Percentiles rank a stretch among this genome's conserved stretches.
These are phyloP conservation scores for Beauveria scarabaeidicola DNA, from an alignment of 2,329 filamentous ascomycete genomes.

Conservation along the genomic window DNA sequence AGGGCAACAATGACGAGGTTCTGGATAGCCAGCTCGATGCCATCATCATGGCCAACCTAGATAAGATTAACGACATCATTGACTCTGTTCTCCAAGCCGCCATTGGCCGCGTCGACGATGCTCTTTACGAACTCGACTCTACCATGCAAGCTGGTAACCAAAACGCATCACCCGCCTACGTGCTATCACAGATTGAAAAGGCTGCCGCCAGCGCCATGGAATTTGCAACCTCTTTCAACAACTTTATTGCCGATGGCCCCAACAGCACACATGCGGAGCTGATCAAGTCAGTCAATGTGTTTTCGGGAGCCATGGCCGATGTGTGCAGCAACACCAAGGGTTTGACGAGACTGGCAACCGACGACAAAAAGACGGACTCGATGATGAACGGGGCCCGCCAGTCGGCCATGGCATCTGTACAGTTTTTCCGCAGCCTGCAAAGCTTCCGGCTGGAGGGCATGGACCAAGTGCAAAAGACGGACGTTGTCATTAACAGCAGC, in stretches of 20 bases:
- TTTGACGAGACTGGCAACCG: constrained; percentile 81
- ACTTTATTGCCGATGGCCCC: constrained; percentile 93
- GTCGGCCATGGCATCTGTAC: constrained; percentile 78
- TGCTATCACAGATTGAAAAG: constrained; percentile 95
- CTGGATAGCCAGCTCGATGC: constrained; percentile 88
- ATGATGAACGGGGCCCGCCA: constrained; percentile 74
- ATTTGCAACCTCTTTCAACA: constrained; percentile 96
- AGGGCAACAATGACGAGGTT: constrained; percentile 67
- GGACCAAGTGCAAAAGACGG: constrained; percentile 85
- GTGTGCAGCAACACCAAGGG: constrained; percentile 96
- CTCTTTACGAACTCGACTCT: constrained; percentile 93
- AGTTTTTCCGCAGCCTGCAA: constrained; percentile 89
- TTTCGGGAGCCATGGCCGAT: constrained; percentile 83
- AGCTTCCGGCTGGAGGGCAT: constrained; percentile 90
- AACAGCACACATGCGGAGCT: constrained; percentile 84
- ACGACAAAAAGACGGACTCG: constrained; percentile 89
- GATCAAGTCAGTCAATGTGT: constrained; percentile 85
- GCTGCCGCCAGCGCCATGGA: constrained; percentile 90
- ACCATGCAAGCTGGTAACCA: constrained; percentile 98
- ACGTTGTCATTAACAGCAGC: constrained; percentile 95
- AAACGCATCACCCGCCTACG: constrained; percentile 89
- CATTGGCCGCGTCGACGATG: constrained; percentile 89
- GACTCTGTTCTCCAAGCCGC: constrained; percentile 92
- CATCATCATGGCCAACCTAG: constrained; percentile 74
- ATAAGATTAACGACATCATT: constrained; percentile 95